Base-by-base conservation (phyloP, 768 basidiomycete genomes). In the Kwoniella heveanensis region DNA sequence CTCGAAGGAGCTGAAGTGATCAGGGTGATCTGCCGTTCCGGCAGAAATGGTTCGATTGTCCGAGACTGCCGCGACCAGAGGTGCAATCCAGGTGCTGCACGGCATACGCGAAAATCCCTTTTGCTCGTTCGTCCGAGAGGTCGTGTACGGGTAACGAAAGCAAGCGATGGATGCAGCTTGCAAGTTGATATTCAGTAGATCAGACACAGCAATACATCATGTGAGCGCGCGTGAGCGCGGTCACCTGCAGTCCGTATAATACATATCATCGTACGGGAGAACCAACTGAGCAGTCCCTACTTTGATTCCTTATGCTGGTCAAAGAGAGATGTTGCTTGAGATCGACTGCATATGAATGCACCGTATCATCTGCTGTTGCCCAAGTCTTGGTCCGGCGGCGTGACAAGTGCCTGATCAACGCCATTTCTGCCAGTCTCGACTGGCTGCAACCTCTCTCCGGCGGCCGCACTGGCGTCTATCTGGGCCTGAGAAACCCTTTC, bases 401-500 rank as follows among this genome's bases (percentile, higher is more conserved):
- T 49, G 48, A 22, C 10, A 17, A 26, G 22, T 2, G 21, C 48
- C 25, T 49, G 48, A 49, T 10, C 17, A 17, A 49, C 25, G 48
- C 25, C 48, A 17, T 26, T 49, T 6, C 10, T 17, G 7, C 25
- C 48, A 24, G 9, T 49, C 48, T 22, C 48, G 46, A 15, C 21
- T 17, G 60, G 24, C 15, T 36, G 19, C 32, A 25, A n/a, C 48
- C 64, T 46, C 36, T n/a, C 15, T 17, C 58, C 50, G 24, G 26
- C 57, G 7, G 57, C 52, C 6, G 57, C 58, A 15, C 30, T 32
- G 0, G 44, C 39, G 30, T 64, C 57, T 46, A 69, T 72, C 7
- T 69, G 39, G 17, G 25, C 46, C 25, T 57, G 46, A 26, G 49
- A 48, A 1, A 73, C 66, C 27, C 60, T 46, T 49, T 73, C 68